Evolutionary conservation across 2,329 filamentous ascomycete species (phyloP).

Genomic region (Scortechinia acanthostroma): DNA sequence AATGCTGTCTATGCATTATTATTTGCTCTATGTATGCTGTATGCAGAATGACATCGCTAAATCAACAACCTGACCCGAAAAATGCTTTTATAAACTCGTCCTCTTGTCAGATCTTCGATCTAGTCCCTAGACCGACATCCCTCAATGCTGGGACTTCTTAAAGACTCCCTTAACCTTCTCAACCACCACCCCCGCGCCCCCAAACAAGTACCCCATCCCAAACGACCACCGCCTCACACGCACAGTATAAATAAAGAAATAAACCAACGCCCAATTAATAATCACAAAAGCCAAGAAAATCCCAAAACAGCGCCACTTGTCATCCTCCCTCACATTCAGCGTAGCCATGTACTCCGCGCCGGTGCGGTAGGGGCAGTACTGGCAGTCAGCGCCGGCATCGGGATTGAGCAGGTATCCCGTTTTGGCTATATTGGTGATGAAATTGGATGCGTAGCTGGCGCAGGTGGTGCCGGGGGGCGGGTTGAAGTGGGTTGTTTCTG

Average conservation of each 20-base stretch:
- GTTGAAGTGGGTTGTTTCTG: slow-evolving; percentile 56
- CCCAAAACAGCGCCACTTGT: slow-evolving; percentile 70
- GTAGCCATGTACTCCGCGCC: slow-evolving; percentile 56
- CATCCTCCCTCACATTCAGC: slow-evolving; percentile 34
- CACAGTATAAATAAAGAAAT: slow-evolving; percentile 72
- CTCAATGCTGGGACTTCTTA: no score
- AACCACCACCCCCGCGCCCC: background rate
- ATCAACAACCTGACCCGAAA: no score
- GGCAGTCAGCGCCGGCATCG: slow-evolving; percentile 47
- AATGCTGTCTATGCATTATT: no score
- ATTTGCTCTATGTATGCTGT: no score
- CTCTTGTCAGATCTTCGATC: no score
- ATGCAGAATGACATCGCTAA: no score
- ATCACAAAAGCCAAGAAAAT: slow-evolving; percentile 67
- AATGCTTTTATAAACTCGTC: no score
- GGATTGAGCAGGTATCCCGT: slow-evolving; percentile 59
- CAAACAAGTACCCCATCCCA: slow-evolving; percentile 52
- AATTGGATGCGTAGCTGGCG: slow-evolving; percentile 51
- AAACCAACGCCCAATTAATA: slow-evolving; percentile 66
- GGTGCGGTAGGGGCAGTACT: slow-evolving; percentile 58
- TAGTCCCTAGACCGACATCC: no score
- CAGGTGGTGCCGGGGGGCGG: slow-evolving; percentile 61
- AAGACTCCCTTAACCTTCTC: background rate
- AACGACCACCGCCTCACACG: slow-evolving; percentile 66
- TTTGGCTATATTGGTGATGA: slow-evolving; percentile 32